These are phyloP conservation scores for Colletotrichum destructivum DNA, from an alignment of 2,329 filamentous ascomycete species.

Conservation along the genomic window DNA sequence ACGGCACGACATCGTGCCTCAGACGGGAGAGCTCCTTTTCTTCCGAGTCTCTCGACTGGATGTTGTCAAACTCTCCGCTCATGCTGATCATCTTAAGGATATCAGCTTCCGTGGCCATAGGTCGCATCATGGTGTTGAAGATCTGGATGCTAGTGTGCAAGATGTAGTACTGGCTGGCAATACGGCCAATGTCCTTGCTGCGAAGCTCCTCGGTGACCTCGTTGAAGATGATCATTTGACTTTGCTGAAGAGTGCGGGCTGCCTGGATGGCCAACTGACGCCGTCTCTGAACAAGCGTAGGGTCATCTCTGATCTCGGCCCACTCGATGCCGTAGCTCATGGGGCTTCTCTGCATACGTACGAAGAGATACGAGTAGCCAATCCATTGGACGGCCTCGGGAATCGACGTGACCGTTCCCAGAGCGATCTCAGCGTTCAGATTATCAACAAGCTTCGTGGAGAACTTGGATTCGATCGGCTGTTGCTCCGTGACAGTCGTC, in stretches of 20 bases:
- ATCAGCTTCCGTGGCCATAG: constrained; percentile 89
- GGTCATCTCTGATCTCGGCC: constrained; percentile 90
- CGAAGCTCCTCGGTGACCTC: constrained; percentile 93
- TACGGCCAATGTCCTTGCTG: constrained; percentile 94
- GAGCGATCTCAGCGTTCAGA: constrained; percentile 91
- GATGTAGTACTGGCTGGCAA: constrained; percentile 98
- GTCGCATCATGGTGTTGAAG: constrained; percentile 95
- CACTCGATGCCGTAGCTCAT: constrained; percentile 96
- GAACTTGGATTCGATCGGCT: constrained; percentile 97
- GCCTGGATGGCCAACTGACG: constrained; percentile 91
- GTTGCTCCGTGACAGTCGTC: constrained; percentile 92
- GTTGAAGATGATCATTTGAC: constrained; percentile 99
- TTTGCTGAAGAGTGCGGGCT: constrained; percentile 87
- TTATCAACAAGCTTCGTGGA: constrained; percentile 96
- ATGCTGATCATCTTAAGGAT: constrained; percentile 96
- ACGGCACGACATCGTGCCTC: constrained; percentile 79
- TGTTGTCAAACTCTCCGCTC: constrained; percentile 98
- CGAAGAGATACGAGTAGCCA: constrained; percentile 97
- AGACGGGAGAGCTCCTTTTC: constrained; percentile 87
- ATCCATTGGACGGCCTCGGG: constrained; percentile 96
- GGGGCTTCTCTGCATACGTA: constrained; percentile 94
- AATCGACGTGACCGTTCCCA: constrained; percentile 96
- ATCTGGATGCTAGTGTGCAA: constrained; percentile 94
- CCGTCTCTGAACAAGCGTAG: constrained; percentile 86
- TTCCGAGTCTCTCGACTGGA: constrained; percentile 92